Evolutionary conservation across 768 basidiomycete genomes (phyloP).

Genomic region (Lyophyllum shimeji): DNA sequence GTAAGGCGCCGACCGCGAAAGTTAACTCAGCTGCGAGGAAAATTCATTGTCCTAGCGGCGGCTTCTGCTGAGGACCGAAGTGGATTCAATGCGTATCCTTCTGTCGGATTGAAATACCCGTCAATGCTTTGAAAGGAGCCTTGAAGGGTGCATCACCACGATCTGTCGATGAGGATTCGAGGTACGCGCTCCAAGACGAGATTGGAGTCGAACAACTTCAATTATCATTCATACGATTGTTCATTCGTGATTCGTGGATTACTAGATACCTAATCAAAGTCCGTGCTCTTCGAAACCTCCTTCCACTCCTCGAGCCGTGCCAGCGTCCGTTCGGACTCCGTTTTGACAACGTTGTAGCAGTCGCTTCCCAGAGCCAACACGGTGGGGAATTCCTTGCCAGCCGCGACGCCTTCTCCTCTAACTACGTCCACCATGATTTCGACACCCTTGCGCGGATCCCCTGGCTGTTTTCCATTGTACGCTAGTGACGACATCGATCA

Average conservation of each 20-base stretch:
- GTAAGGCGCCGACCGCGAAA: too few species aligned
- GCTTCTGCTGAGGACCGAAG: too few species aligned
- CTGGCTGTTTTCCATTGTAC: slow-evolving; percentile 34
- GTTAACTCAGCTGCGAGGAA: too few species aligned
- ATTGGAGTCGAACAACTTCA: too few species aligned
- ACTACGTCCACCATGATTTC: slow-evolving; percentile 32
- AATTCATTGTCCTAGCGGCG: too few species aligned
- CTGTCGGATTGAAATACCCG: neutral
- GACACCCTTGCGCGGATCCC: slow-evolving; percentile 35
- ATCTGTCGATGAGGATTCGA: too few species aligned
- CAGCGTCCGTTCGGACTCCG: slow-evolving; percentile 2
- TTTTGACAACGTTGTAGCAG: slow-evolving; percentile 23
- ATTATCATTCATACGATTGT: too few species aligned
- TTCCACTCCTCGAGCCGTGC: neutral
- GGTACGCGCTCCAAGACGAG: too few species aligned
- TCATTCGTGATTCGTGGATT: too few species aligned
- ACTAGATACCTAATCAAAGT: neutral
- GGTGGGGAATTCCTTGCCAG: slow-evolving; percentile 30
- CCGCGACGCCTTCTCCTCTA: slow-evolving; percentile 27
- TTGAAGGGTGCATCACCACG: too few species aligned
- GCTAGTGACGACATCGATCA: slow-evolving; percentile 18
- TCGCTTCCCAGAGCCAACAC: slow-evolving; percentile 30
- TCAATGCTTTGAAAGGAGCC: neutral
- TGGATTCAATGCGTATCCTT: too few species aligned
- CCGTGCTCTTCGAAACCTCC: neutral